phyloP scores from a whole-genome alignment of 192 early-diverging fungal species.

The Podila minutissima region DNA sequence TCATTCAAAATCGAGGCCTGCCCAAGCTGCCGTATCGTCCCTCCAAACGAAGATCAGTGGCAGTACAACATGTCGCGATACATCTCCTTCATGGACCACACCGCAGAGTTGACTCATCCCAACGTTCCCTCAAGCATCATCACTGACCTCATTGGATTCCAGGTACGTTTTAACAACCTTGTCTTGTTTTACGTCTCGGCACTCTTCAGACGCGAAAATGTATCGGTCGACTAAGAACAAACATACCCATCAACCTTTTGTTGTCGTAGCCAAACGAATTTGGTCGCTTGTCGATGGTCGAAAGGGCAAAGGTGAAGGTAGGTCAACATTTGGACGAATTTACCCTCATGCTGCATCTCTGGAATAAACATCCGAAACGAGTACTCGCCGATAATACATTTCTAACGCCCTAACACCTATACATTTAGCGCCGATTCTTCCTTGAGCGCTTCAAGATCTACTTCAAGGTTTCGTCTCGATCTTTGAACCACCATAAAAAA shows the following conservation, averaged over 20 bases:
- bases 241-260: neutral
- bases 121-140: conserved; percentile 13
- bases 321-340: neutral
- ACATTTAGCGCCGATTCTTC: conserved; percentile 15
- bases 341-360: no score
- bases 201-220: neutral
- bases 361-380: neutral
- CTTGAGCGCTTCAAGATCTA: conserved; percentile 37
- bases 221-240: neutral
- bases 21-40: conserved; percentile 5
- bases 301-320: conserved; percentile 32
- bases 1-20: conserved; percentile 40
- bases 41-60: conserved; percentile 22
- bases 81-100: conserved; percentile 42
- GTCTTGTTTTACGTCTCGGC: no score
- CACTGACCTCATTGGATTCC: conserved; percentile 10
- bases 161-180: conserved; percentile 1
- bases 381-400: neutral
- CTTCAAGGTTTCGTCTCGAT: conserved; percentile 21
- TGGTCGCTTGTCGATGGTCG: conserved; percentile 6
- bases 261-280: conserved; percentile 24
- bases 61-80: conserved; percentile 13
- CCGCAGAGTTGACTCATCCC: conserved; percentile 35
- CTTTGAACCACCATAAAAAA: no score
- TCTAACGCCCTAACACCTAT: neutral